Evolutionary conservation across 495 filamentous ascomycete genomes (phyloP), one percentile per base, ranked within the genome.

Genomic region (Penicillium desertorum): DNA sequence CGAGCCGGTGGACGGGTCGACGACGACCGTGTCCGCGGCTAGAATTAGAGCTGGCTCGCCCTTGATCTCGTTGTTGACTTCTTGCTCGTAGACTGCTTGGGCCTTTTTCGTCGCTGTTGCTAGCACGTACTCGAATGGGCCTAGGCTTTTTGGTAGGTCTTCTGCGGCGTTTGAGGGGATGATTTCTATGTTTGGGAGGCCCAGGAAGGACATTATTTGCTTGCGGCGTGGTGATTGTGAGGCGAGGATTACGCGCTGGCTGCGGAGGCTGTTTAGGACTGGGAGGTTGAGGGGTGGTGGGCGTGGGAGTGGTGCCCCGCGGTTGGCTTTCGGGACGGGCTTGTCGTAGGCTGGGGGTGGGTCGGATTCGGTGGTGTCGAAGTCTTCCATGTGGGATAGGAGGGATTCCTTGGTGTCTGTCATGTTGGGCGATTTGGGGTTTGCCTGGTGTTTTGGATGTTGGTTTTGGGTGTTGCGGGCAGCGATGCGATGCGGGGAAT

Each of bases 11-110:
- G 50, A 22, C 0, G 61, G 52, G 30, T 87, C 87, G 9, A 93
- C 90, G 61, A 98, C 89, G 27, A 98, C 77, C 2, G 94, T 98
- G 67, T 98, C 94, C 1, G 94, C 94, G 2, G 92, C 90, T 25
- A 98, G 81, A 37, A 98, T 89, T 0, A 98, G 77, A 10, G 82
- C 88, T 0, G 91, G 93, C 59, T 97, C 94, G 49, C 83, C 83
- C 51, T 73, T 74, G 17, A 60, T 64, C 19, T 75, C 66, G 54
- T 86, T 85, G 55, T 85, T 71, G 47, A 92, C 76, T 41, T 87
- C 84, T 16, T 78, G 70, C 14, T 75, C 65, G 79, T 98, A 98
- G 7, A 98, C 91, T 23, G 84, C 78, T 19, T 86, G 78, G 29
- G 86, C 86, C 69, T 98, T 98, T 62, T 86, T 83, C 3, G 80